A percentile compares a stretch with the other conserved stretches of the same genome.
These are phyloP conservation scores for Tylopilus intermedius DNA, from an alignment of 768 basidiomycete genomes.

Conservation along the genomic window DNA sequence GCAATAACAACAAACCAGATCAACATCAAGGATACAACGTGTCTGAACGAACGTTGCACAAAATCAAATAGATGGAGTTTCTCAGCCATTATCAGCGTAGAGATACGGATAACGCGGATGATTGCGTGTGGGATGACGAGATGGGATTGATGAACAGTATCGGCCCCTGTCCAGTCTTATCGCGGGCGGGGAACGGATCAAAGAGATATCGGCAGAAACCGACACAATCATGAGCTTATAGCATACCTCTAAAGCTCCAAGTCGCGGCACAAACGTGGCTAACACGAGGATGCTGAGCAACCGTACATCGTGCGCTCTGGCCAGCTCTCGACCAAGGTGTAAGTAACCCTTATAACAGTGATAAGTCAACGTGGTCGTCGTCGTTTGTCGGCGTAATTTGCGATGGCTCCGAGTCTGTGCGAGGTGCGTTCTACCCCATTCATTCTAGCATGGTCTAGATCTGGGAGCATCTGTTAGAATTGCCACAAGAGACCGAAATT, in stretches of 20 bases:
- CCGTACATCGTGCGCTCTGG: conserved; percentile 5
- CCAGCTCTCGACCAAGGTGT: conserved; percentile 1
- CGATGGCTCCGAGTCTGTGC: conserved; percentile 27
- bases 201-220: conserved; percentile 7
- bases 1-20: conserved; percentile 11
- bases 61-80: conserved; percentile 28
- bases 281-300: conserved; percentile 21
- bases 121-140: conserved; percentile 1
- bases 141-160: not conserved
- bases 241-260: conserved; percentile 6
- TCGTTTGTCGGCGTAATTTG: conserved; percentile 11
- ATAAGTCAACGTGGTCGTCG: conserved; percentile 4
- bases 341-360: conserved; percentile 4
- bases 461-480: conserved; percentile 32
- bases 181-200: conserved; percentile 8
- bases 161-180: conserved; percentile 15
- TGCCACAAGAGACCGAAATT: conserved; percentile 56
- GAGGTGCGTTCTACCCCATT: conserved; percentile 23
- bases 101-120: conserved; percentile 16
- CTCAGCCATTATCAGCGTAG: conserved; percentile 15
- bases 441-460: conserved; percentile 1
- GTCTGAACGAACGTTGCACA: conserved; percentile 13
- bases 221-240: conserved; percentile 1
- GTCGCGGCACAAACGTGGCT: conserved; percentile 18
- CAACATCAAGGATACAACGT: conserved; percentile 27